These are phyloP conservation scores for Basidioascus undulatus DNA, from an alignment of 768 basidiomycete genomes.

Conservation along the genomic window DNA sequence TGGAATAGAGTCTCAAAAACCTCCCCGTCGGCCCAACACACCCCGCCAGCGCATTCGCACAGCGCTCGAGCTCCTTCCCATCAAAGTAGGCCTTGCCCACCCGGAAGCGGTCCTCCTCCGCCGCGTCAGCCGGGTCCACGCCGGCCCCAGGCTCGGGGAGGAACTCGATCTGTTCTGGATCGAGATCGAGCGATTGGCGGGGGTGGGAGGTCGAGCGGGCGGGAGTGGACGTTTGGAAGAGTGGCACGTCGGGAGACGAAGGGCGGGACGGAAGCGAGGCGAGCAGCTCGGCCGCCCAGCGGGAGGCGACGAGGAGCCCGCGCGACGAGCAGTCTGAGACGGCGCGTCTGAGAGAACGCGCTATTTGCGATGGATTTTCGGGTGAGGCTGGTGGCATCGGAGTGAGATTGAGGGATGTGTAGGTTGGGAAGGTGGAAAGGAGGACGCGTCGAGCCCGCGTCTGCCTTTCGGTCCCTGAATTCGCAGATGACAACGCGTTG, in stretches of 20 bases:
- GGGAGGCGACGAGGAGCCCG: not conserved
- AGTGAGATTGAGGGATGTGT: no score
- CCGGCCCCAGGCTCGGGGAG: not conserved
- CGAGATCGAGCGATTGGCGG: not conserved
- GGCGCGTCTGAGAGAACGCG: not conserved
- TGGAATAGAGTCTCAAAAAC: constrained; percentile 57
- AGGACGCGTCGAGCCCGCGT: not conserved
- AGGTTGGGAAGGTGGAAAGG: no score
- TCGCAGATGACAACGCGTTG: not conserved
- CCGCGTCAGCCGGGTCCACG: not conserved
- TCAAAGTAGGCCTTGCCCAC: constrained; percentile 52
- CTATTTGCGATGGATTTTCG: no score
- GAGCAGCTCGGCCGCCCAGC: constrained; percentile 4
- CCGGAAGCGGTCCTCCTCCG: constrained; percentile 19
- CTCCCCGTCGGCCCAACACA: constrained; percentile 46
- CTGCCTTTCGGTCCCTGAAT: not conserved
- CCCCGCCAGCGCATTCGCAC: constrained; percentile 34
- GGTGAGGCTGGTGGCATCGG: no score
- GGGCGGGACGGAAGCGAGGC: not conserved
- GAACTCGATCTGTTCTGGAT: not conserved
- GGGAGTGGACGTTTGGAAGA: not conserved
- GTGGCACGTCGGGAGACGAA: not conserved
- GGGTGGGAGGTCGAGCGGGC: not conserved
- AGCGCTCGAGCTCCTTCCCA: constrained; percentile 51
- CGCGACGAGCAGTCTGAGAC: not conserved